These are phyloP conservation scores for Fermentozyma sake DNA, from an alignment of 1,139 yeast genomes.

Conservation along the genomic window DNA sequence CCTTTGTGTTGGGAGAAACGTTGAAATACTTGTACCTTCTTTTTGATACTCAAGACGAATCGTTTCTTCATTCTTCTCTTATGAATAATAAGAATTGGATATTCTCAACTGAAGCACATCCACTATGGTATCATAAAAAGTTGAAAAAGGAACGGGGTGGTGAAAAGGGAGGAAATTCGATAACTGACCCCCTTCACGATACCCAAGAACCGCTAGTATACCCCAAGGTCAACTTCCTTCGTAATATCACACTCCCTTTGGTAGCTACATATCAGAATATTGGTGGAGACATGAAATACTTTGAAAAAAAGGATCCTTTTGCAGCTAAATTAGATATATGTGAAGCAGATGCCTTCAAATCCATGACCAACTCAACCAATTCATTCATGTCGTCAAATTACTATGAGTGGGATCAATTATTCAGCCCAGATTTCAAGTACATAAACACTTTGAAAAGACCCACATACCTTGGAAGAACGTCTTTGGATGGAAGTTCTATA, in stretches of 20 bases:
- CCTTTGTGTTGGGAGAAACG: slow-evolving; percentile 85
- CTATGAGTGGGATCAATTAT: slow-evolving; percentile 35
- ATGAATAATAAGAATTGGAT: slow-evolving; percentile 51
- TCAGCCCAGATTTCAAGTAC: slow-evolving; percentile 36
- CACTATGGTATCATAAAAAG: slow-evolving; percentile 60
- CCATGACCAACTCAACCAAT: slow-evolving; percentile 5
- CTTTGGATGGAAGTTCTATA: slow-evolving; percentile 23
- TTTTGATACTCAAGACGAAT: slow-evolving; percentile 63
- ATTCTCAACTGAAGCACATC: slow-evolving; percentile 93
- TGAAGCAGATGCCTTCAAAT: slow-evolving; percentile 27
- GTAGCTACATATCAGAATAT: too few relatives aligned
- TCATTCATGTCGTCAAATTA: slow-evolving; percentile 25
- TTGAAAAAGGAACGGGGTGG: slow-evolving; percentile 5
- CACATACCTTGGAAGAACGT: slow-evolving; percentile 16
- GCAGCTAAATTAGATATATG: slow-evolving; percentile 22
- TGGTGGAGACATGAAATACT: too few relatives aligned
- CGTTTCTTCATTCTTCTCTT: slow-evolving; percentile 36
- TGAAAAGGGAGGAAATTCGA: too few relatives aligned
- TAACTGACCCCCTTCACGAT: slow-evolving; percentile 6
- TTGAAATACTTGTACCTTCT: slow-evolving; percentile 76
- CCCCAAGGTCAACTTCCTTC: slow-evolving; percentile 11
- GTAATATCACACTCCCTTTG: slow-evolving; percentile 16
- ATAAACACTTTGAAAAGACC: slow-evolving; percentile 35
- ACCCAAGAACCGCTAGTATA: too few relatives aligned
- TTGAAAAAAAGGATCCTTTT: slow-evolving; percentile 17